phyloP scores from a whole-genome alignment of 805 yeast genomes.

The Clavispora fructus region DNA sequence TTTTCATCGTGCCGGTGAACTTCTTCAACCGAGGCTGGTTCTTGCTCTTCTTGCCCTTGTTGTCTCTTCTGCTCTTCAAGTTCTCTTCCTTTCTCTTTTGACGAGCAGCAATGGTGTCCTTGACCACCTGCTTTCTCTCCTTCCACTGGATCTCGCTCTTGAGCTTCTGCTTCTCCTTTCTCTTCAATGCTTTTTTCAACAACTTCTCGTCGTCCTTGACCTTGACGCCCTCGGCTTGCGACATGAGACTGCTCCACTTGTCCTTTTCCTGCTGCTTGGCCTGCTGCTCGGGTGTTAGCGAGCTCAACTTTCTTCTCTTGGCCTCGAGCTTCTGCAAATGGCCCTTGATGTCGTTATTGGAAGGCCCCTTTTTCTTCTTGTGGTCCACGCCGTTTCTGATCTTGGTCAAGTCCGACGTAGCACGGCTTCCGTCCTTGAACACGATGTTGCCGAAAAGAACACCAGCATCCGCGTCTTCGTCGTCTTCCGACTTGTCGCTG shows the following conservation, averaged over 20 bases:
- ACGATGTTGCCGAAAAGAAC: constrained; percentile 78
- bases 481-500: constrained; percentile 28
- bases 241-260: constrained; percentile 79
- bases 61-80: constrained; percentile 75
- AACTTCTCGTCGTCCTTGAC: constrained; percentile 86
- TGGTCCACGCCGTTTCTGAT: constrained; percentile 45
- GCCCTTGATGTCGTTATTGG: constrained; percentile 76
- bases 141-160: constrained; percentile 89
- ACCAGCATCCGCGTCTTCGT: constrained; percentile 20
- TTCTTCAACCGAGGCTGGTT: constrained; percentile 66
- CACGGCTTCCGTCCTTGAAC: constrained; percentile 75
- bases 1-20: constrained; percentile 51
- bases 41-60: constrained; percentile 75
- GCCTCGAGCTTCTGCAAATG: constrained; percentile 73
- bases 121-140: constrained; percentile 79
- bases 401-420: constrained; percentile 64
- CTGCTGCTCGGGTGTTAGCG: constrained; percentile 57
- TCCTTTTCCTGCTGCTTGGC: constrained; percentile 61
- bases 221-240: constrained; percentile 84
- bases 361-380: constrained; percentile 72
- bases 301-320: constrained; percentile 58
- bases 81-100: constrained; percentile 90
- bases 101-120: constrained; percentile 66
- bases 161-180: constrained; percentile 76
- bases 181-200: constrained; percentile 77